These are phyloP conservation scores for Monosporascus sp. DNA, from an alignment of 2,329 filamentous ascomycete species.

Conservation along the genomic window DNA sequence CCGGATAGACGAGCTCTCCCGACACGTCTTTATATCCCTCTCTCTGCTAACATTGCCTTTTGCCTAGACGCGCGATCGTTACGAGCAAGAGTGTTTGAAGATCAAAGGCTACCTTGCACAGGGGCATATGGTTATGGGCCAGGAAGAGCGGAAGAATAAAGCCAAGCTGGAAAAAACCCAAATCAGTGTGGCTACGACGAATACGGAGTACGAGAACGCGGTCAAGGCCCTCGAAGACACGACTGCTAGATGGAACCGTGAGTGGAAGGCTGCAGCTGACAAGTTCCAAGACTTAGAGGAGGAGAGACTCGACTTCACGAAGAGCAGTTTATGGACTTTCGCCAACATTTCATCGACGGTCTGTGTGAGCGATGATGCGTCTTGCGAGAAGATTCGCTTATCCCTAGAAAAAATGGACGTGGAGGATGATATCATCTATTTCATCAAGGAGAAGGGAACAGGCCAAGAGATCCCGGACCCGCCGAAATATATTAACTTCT, in stretches of 20 bases:
- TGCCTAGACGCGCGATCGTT: slow-evolving; percentile 74
- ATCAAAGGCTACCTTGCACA: slow-evolving; percentile 98
- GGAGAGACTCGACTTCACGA: slow-evolving; percentile 92
- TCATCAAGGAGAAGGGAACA: slow-evolving; percentile 85
- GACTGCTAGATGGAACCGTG: slow-evolving; percentile 90
- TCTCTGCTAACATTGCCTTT: slow-evolving; percentile 7
- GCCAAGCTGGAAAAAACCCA: slow-evolving; percentile 98
- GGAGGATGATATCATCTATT: slow-evolving; percentile 83
- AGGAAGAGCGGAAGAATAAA: slow-evolving; percentile 98
- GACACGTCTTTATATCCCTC: neutral
- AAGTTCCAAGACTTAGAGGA: slow-evolving; percentile 99
- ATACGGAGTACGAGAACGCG: slow-evolving; percentile 87
- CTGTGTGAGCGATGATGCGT: slow-evolving; percentile 93
- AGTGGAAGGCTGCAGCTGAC: slow-evolving; percentile 97
- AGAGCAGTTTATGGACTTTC: slow-evolving; percentile 96
- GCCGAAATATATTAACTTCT: slow-evolving; percentile 98
- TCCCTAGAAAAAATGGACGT: slow-evolving; percentile 95
- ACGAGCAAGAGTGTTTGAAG: slow-evolving; percentile 95
- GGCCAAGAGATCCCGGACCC: slow-evolving; percentile 96
- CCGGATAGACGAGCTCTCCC: neutral
- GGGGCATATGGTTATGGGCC: slow-evolving; percentile 99
- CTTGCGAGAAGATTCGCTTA: slow-evolving; percentile 91
- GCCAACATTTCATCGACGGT: slow-evolving; percentile 96
- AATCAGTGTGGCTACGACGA: slow-evolving; percentile 85
- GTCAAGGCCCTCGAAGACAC: slow-evolving; percentile 94